Percentiles rank a stretch among this genome's conserved stretches.
These are phyloP conservation scores for Vaccinium corymbosum DNA, from an alignment of 148 eudicot genomes.

Conservation along the genomic window DNA sequence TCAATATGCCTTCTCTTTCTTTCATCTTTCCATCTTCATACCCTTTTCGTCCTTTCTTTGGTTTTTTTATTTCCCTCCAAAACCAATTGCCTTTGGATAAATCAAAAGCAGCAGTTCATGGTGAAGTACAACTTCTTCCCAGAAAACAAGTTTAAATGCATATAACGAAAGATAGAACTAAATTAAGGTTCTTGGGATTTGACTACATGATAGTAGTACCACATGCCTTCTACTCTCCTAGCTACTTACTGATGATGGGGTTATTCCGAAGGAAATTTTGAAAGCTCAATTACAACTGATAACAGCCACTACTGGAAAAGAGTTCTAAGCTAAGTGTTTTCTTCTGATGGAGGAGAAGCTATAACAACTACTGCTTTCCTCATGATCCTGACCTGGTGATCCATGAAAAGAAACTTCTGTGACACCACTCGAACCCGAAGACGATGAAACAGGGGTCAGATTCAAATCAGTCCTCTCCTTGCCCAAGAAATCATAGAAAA, in stretches of 20 bases:
- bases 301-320: neutral
- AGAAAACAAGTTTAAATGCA: neutral
- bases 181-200: no score
- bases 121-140: neutral
- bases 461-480: conserved; percentile 56
- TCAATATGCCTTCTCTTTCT: conserved; percentile 3
- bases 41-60: neutral
- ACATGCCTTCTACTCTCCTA: neutral
- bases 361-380: conserved; percentile 68
- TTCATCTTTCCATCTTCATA: neutral
- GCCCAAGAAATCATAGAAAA: conserved; percentile 71
- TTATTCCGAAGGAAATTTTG: conserved; percentile 5
- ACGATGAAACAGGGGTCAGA: conserved; percentile 51
- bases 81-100: conserved; percentile 15
- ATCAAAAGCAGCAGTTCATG: conserved; percentile 9
- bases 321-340: conserved; percentile 23
- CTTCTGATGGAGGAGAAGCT: conserved; percentile 39
- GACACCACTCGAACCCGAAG: conserved; percentile 75
- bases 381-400: conserved; percentile 35
- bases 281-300: conserved; percentile 8
- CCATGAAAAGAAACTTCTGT: conserved; percentile 44
- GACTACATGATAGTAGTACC: neutral
- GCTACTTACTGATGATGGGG: neutral
- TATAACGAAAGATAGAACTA: neutral
- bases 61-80: conserved; percentile 8